phyloP scores from a whole-genome alignment of 208 protist genomes.

The Acanthamoeba lenticulata region DNA sequence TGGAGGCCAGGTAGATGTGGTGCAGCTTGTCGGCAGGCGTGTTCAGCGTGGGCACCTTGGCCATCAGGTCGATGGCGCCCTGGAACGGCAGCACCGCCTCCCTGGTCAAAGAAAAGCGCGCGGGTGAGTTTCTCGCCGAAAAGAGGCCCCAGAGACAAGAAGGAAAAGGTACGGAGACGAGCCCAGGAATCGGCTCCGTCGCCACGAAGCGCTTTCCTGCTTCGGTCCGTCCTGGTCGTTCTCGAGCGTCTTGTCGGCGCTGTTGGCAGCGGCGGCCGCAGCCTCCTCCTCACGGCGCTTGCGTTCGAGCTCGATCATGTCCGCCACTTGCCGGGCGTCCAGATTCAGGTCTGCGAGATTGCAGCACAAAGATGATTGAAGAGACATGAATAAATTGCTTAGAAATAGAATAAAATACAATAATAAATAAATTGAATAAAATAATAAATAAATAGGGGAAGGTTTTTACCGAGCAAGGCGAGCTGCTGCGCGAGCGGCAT shows the following conservation, averaged over 20 bases:
- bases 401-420: not conserved
- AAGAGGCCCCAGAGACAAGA: too few species aligned
- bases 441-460: too few species aligned
- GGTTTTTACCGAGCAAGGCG: not conserved
- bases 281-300: not conserved
- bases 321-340: not conserved
- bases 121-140: not conserved
- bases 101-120: not conserved
- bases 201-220: constrained; percentile 34
- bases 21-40: not conserved
- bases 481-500: not conserved
- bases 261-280: too few species aligned
- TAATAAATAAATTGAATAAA: too few species aligned
- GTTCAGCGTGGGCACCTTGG: not conserved
- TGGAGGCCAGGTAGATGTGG: constrained; percentile 33
- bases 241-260: not conserved
- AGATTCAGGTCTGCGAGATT: not conserved
- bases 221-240: constrained; percentile 6
- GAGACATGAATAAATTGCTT: not conserved
- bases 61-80: not conserved
- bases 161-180: not conserved
- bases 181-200: not conserved
- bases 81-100: not conserved
- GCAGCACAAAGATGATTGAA: not conserved
- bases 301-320: not conserved